phyloP scores from a whole-genome alignment of 1,284 basidiomycete genomes.

The Trametes pubescens region DNA sequence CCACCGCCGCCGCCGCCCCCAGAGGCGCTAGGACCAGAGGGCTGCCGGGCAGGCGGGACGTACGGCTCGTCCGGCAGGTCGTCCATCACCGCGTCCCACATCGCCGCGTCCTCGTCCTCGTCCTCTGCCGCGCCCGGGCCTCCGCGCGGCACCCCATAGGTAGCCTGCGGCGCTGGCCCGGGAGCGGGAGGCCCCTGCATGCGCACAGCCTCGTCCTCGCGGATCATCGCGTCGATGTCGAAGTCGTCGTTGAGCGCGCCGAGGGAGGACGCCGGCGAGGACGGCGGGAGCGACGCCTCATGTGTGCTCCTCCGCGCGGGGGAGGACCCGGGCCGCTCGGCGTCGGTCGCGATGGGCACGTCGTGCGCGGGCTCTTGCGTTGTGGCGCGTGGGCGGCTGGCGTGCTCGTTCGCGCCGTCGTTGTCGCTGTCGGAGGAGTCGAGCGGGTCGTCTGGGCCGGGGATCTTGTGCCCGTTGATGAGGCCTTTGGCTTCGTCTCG shows the following conservation, averaged over 20 bases:
- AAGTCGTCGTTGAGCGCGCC: slow-evolving; percentile 58
- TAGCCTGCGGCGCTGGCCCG: slow-evolving; percentile 17
- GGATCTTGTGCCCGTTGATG: slow-evolving; percentile 44
- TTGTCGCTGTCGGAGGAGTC: slow-evolving; percentile 43
- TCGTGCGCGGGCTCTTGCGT: slow-evolving; percentile 21
- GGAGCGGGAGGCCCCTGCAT: neutral
- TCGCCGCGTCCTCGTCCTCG: slow-evolving; percentile 58
- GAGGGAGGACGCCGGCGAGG: slow-evolving; percentile 42
- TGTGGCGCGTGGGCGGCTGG: slow-evolving; percentile 41
- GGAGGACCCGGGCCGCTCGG: slow-evolving; percentile 42
- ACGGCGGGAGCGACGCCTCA: slow-evolving; percentile 52
- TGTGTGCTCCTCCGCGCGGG: slow-evolving; percentile 29
- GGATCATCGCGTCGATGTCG: slow-evolving; percentile 60
- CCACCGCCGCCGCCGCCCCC: slow-evolving; percentile 8
- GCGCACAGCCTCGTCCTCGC: slow-evolving; percentile 50
- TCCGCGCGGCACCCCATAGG: slow-evolving; percentile 4
- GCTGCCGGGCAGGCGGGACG: slow-evolving; percentile 18
- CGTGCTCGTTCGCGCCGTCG: slow-evolving; percentile 17
- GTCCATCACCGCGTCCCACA: slow-evolving; percentile 59
- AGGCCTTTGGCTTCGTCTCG: slow-evolving; percentile 71
- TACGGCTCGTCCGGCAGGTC: slow-evolving; percentile 32
- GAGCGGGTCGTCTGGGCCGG: slow-evolving; percentile 43
- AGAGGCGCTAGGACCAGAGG: neutral
- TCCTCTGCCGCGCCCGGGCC: slow-evolving; percentile 31
- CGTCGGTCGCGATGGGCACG: slow-evolving; percentile 38